These are phyloP conservation scores for Trichosporon coremiiforme DNA, from an alignment of 1,284 basidiomycete genomes.

Conservation along the genomic window DNA sequence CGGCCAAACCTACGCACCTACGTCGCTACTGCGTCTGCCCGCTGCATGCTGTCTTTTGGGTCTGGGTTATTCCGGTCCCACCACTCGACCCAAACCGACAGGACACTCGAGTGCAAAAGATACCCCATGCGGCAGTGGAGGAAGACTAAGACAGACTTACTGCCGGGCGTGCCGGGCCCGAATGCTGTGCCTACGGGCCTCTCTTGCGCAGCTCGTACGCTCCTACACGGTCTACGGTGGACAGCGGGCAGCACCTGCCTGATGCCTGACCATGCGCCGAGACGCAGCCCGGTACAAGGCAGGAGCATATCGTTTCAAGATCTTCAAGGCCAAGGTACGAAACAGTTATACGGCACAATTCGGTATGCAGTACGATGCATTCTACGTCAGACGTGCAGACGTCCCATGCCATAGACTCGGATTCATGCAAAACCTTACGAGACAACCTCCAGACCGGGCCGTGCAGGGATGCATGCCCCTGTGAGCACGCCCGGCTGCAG, in stretches of 20 bases:
- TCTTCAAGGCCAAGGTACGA: slow-evolving; percentile 3
- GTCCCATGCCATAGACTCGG: neutral
- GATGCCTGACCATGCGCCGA: too few relatives aligned
- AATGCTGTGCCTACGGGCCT: neutral
- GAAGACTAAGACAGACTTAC: too few relatives aligned
- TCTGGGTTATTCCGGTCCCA: neutral
- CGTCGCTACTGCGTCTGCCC: neutral
- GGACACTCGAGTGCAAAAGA: too few relatives aligned
- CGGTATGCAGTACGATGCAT: neutral
- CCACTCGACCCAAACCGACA: neutral
- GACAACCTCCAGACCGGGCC: neutral
- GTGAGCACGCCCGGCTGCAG: too few relatives aligned
- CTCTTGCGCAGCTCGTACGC: neutral
- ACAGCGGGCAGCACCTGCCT: neutral
- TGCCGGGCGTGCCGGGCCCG: too few relatives aligned
- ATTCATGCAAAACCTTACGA: slow-evolving; percentile 12
- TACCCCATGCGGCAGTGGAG: neutral
- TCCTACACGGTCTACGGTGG: neutral
- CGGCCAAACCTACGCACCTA: neutral
- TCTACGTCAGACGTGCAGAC: neutral
- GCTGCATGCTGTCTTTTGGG: too few relatives aligned
- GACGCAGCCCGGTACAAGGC: neutral
- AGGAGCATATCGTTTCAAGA: neutral
- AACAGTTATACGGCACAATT: neutral
- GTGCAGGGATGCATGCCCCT: too few relatives aligned